Evolutionary conservation across 371 early-diverging fungal genomes (phyloP).

Genomic region (Saksenaea oblongispora): DNA sequence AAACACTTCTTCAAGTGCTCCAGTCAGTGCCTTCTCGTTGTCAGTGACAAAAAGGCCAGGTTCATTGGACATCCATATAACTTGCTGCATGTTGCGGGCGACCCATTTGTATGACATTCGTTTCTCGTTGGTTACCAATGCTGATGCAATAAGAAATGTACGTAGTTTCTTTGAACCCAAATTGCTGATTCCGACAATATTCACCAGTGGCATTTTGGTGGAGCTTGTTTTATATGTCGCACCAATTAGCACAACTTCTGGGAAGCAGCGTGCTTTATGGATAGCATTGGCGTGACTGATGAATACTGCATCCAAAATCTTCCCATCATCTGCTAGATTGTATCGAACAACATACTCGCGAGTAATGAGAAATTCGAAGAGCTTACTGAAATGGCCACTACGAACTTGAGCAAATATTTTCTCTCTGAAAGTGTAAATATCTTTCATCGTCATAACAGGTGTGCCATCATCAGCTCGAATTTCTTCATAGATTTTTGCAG

Average conservation of each 20-base stretch:
- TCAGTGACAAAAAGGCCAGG: not conserved
- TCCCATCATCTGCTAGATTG: not conserved
- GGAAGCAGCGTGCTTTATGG: not conserved
- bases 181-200: slow-evolving; percentile 6
- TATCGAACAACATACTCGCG: not conserved
- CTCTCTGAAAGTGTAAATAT: not conserved
- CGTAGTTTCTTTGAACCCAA: not conserved
- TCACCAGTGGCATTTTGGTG: slow-evolving; percentile 55
- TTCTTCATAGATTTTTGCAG: not conserved
- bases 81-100: not conserved
- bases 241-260: slow-evolving; percentile 25
- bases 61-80: not conserved
- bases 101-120: not conserved
- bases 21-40: not conserved
- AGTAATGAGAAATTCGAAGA: not conserved
- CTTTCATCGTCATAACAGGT: not conserved
- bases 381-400: not conserved
- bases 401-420: not conserved
- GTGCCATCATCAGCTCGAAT: not conserved
- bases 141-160: not conserved
- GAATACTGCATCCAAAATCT: not conserved
- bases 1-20: not conserved
- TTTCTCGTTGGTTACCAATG: not conserved
- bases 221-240: slow-evolving; percentile 42
- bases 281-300: not conserved